These are phyloP conservation scores for Cyberlindnera bimundalis DNA, from an alignment of 805 yeast species.

Conservation along the genomic window DNA sequence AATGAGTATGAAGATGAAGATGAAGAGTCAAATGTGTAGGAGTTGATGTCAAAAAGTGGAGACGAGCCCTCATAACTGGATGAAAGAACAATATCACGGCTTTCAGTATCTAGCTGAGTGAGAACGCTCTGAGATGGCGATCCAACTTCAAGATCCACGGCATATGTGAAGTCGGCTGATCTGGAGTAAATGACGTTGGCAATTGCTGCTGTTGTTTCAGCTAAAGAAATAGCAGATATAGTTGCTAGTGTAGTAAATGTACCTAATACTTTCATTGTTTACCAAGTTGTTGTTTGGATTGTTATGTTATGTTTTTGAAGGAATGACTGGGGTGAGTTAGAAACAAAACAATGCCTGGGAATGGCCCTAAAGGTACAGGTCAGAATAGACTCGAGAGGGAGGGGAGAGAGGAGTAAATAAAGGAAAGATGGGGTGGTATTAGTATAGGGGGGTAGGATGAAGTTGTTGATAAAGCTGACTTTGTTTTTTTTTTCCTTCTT, in stretches of 20 bases:
- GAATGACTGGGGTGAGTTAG: conserved; percentile 11
- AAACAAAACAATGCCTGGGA: not conserved
- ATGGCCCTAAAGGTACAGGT: not conserved
- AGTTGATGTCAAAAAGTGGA: conserved; percentile 1
- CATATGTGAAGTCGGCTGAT: conserved; percentile 9
- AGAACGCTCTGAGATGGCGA: conserved; percentile 10
- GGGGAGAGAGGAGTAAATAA: not conserved
- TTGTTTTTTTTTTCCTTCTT: not conserved
- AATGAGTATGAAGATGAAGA: conserved; percentile 5
- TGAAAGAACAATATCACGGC: conserved; percentile 15
- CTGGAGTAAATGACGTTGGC: conserved; percentile 13
- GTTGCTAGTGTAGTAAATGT: not conserved
- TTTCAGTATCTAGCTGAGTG: conserved; percentile 11
- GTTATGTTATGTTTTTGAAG: not conserved
- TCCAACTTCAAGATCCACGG: conserved; percentile 12
- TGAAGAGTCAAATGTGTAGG: conserved; percentile 6
- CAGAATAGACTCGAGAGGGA: not conserved
- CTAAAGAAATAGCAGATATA: not conserved
- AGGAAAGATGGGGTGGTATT: too few species aligned
- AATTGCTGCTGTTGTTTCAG: conserved; percentile 7
- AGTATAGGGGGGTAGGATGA: too few species aligned
- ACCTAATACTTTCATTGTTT: not conserved
- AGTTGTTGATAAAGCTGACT: too few species aligned
- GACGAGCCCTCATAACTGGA: conserved; percentile 2
- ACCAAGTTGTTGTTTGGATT: not conserved